Percentiles rank a stretch among this genome's conserved stretches.
These are phyloP conservation scores for Gentiana straminea DNA, from an alignment of 257 asterid genomes.

Conservation along the genomic window DNA sequence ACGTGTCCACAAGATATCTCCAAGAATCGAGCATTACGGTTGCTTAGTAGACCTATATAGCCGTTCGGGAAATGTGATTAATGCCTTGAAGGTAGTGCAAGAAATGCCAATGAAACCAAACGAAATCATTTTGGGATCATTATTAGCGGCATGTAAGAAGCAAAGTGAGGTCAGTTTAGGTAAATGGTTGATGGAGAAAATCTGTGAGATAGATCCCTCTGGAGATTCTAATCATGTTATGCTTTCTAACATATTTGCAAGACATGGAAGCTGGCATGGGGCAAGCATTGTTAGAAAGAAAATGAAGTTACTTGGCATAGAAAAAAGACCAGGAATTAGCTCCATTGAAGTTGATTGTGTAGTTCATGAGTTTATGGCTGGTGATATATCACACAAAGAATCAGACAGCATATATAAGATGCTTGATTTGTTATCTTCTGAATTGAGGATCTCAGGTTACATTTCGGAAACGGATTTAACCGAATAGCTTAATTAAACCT, in stretches of 20 bases:
- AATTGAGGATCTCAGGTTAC: constrained; percentile 22
- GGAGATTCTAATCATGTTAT: constrained; percentile 54
- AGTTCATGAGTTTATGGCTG: constrained; percentile 45
- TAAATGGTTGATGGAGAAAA: constrained; percentile 40
- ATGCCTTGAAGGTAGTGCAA: constrained; percentile 39
- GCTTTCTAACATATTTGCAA: constrained; percentile 63
- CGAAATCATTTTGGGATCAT: constrained; percentile 57
- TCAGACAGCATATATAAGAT: constrained; percentile 22
- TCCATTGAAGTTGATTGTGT: constrained; percentile 43
- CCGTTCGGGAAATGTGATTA: constrained; percentile 61
- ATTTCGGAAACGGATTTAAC: constrained; percentile 13
- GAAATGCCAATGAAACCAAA: constrained; percentile 66
- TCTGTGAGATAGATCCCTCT: constrained; percentile 29
- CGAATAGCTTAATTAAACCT: constrained; percentile 3
- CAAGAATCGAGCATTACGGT: constrained; percentile 70
- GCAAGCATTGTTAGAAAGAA: constrained; percentile 61
- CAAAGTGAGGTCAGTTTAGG: constrained; percentile 37
- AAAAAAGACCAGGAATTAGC: constrained; percentile 56
- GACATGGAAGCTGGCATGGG: constrained; percentile 60
- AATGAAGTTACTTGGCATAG: constrained; percentile 66
- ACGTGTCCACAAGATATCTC: constrained; percentile 30
- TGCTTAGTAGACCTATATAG: constrained; percentile 65
- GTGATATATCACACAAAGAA: constrained; percentile 49
- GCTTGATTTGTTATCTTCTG: constrained; percentile 37
- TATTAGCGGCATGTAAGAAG: constrained; percentile 54